These are phyloP conservation scores for Syzygium syzygioides DNA, from an alignment of 441 rosid species.

Conservation along the genomic window DNA sequence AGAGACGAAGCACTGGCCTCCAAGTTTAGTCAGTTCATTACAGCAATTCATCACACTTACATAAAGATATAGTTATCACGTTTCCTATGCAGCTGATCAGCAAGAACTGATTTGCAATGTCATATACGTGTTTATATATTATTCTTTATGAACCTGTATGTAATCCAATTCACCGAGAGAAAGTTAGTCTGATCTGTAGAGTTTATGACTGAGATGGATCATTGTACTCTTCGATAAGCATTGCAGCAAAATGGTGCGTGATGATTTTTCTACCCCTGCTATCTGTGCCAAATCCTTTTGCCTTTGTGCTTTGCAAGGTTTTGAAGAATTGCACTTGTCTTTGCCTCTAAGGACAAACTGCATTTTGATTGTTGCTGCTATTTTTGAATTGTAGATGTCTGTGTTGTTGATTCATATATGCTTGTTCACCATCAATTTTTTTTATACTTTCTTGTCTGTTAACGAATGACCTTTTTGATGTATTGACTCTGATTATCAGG, in stretches of 20 bases:
- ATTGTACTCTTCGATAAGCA: not conserved
- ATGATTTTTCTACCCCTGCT: not conserved
- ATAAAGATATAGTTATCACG: not conserved
- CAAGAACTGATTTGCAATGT: not conserved
- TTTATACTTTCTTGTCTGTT: not conserved
- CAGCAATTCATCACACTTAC: slow-evolving; percentile 49
- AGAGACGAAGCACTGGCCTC: slow-evolving; percentile 62
- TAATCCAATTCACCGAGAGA: not conserved
- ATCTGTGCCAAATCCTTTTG: not conserved
- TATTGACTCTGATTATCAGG: not conserved
- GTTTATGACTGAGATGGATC: not conserved
- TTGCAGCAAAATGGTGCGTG: not conserved
- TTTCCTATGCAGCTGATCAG: not conserved
- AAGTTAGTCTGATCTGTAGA: not conserved
- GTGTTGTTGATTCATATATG: not conserved
- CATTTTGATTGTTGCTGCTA: not conserved
- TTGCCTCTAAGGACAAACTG: not conserved
- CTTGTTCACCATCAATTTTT: not conserved
- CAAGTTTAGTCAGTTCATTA: slow-evolving; percentile 54
- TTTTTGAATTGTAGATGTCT: not conserved
- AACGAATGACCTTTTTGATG: not conserved
- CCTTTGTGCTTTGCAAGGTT: not conserved
- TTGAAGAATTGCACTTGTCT: not conserved
- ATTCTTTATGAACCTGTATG: not conserved
- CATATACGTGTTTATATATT: not conserved